phyloP scores from a whole-genome alignment of 192 early-diverging fungal species.

The Spizellomyces punctatus region DNA sequence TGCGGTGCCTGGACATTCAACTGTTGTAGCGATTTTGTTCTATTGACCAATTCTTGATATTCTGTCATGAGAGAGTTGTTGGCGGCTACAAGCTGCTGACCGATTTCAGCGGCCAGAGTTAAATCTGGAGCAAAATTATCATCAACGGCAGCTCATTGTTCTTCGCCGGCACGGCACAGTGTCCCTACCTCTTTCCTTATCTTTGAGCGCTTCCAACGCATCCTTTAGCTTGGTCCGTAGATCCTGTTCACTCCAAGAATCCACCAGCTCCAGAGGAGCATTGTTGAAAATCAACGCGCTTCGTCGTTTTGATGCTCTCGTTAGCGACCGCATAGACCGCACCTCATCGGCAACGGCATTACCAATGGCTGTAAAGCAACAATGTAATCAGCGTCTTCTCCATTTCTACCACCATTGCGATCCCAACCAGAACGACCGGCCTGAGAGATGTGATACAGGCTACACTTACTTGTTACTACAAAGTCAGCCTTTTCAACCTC shows the following conservation, averaged over 20 bases:
- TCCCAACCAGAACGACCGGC: not conserved
- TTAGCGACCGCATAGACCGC: slow-evolving; percentile 2
- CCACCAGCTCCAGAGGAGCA: slow-evolving; percentile 8
- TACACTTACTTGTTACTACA: slow-evolving; percentile 1
- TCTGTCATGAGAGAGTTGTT: slow-evolving; percentile 31
- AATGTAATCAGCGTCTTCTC: not conserved
- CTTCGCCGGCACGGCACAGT: not conserved
- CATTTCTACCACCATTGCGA: not conserved
- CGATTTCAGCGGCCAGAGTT: slow-evolving; percentile 39
- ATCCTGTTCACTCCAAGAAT: slow-evolving; percentile 12
- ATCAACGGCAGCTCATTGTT: not conserved
- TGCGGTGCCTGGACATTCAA: not conserved
- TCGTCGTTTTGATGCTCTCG: slow-evolving; percentile 7
- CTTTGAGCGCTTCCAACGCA: slow-evolving; percentile 17
- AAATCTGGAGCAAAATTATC: slow-evolving; percentile 19
- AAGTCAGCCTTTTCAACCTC: not conserved
- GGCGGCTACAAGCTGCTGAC: slow-evolving; percentile 35
- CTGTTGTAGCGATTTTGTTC: slow-evolving; percentile 2
- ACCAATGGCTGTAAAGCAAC: not conserved
- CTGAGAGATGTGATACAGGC: not conserved
- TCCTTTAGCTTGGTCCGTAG: slow-evolving; percentile 21
- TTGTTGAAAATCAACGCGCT: slow-evolving; percentile 6
- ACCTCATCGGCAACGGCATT: slow-evolving; percentile 14
- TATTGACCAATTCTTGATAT: slow-evolving; percentile 26
- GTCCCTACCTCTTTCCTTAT: slow-evolving; percentile 32